Percentiles rank a stretch among this genome's conserved stretches.
Conservation (phyloP, 129 eudicot species). For the Flaveria bidentis region DNA sequence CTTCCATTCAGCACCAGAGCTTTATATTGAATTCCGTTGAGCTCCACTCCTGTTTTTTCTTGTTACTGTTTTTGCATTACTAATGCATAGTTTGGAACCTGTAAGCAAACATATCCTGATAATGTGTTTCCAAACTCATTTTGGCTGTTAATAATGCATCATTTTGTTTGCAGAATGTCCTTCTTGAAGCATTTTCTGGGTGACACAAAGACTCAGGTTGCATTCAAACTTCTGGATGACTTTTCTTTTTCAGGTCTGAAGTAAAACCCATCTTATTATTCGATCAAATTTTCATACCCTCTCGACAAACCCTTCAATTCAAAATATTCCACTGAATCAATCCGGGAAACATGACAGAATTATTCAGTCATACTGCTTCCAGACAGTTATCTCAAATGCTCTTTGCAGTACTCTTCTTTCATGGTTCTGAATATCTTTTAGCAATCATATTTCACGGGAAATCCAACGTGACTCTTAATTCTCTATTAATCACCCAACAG, state of each 20-base stretch:
- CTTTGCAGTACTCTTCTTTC: slow-evolving; percentile 68
- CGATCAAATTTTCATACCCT: not conserved
- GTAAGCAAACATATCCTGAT: not conserved
- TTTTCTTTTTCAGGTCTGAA: slow-evolving; percentile 43
- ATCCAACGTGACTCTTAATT: slow-evolving; percentile 63
- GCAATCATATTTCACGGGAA: slow-evolving; percentile 72
- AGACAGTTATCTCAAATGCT: slow-evolving; percentile 70
- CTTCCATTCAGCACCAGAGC: not conserved
- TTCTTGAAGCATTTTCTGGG: slow-evolving; percentile 29
- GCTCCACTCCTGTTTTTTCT: not conserved
- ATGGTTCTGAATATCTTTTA: slow-evolving; percentile 69
- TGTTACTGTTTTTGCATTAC: not conserved
- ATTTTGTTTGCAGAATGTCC: slow-evolving; percentile 39
- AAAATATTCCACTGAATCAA: slow-evolving; percentile 30
- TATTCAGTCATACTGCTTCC: slow-evolving; percentile 62
- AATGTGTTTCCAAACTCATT: not conserved
- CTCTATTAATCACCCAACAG: slow-evolving; percentile 76
- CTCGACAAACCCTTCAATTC: slow-evolving; percentile 5
- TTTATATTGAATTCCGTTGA: too few relatives aligned
- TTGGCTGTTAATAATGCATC: not conserved
- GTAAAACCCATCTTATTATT: slow-evolving; percentile 13
- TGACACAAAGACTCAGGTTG: slow-evolving; percentile 18
- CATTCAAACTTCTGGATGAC: slow-evolving; percentile 20
- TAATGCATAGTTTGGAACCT: not conserved
- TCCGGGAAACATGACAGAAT: slow-evolving; percentile 60